Evolutionary conservation across 1,284 basidiomycete genomes (phyloP).

Genomic region (Stygiomarasmius scandens): DNA sequence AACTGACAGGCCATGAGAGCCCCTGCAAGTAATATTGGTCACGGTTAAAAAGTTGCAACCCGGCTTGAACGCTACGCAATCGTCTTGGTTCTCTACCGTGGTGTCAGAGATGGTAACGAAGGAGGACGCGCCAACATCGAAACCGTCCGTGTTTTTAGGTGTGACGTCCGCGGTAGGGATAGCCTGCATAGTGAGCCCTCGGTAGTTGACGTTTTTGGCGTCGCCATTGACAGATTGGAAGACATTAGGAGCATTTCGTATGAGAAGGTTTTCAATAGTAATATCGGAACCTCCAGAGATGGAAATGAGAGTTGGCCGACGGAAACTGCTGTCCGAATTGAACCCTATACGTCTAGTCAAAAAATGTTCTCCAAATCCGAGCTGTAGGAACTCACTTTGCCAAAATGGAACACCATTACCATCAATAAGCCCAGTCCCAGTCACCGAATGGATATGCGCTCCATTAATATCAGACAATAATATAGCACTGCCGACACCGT

Average conservation of each 20-base stretch:
- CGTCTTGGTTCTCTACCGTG: slow-evolving; percentile 31
- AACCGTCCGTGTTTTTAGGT: slow-evolving; percentile 34
- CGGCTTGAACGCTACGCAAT: slow-evolving; percentile 34
- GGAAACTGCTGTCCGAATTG: slow-evolving; percentile 27
- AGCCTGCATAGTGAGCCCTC: slow-evolving; percentile 26
- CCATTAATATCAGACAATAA: slow-evolving; percentile 26
- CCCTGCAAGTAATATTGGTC: slow-evolving; percentile 31
- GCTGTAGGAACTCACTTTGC: slow-evolving; percentile 21
- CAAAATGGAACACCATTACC: slow-evolving; percentile 33
- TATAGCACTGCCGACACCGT: slow-evolving; percentile 27
- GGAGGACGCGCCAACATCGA: slow-evolving; percentile 29
- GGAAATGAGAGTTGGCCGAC: slow-evolving; percentile 30
- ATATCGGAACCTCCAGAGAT: slow-evolving; percentile 28
- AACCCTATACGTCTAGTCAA: slow-evolving; percentile 18
- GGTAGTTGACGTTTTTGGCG: slow-evolving; percentile 30
- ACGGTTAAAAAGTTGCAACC: slow-evolving; percentile 30
- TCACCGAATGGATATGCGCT: slow-evolving; percentile 28
- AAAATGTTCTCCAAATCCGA: background rate
- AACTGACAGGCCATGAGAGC: slow-evolving; percentile 33
- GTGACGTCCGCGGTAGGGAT: slow-evolving; percentile 25
- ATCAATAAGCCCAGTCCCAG: slow-evolving; percentile 30
- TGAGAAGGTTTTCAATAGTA: slow-evolving; percentile 28
- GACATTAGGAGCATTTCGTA: slow-evolving; percentile 33
- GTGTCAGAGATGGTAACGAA: slow-evolving; percentile 30
- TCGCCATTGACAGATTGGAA: slow-evolving; percentile 32